These are phyloP conservation scores for Terfezia claveryi DNA, from an alignment of 495 filamentous ascomycete species.

Conservation along the genomic window DNA sequence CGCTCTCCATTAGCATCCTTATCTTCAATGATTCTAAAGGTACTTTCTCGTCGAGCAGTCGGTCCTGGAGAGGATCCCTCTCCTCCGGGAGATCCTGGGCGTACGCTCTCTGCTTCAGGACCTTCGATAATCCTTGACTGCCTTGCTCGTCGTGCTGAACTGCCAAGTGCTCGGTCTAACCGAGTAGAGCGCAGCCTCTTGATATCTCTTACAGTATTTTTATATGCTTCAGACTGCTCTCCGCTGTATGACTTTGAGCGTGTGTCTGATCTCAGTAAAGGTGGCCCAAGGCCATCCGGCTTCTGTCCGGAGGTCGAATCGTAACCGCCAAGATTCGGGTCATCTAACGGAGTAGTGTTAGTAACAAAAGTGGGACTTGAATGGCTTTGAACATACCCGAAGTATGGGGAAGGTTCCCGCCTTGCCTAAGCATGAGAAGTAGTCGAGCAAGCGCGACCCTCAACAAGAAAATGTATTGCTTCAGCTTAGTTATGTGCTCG, in stretches of 20 bases:
- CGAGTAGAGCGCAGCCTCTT: constrained; percentile 73
- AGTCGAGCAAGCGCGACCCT: constrained; percentile 79
- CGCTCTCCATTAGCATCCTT: constrained; percentile 45
- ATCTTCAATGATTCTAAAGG: constrained; percentile 67
- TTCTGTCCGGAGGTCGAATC: constrained; percentile 44
- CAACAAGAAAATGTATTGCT: constrained; percentile 84
- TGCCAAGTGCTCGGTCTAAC: constrained; percentile 80
- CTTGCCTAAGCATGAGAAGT: constrained; percentile 61
- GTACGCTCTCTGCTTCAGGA: constrained; percentile 51
- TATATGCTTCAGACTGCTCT: constrained; percentile 48
- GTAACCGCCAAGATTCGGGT: constrained; percentile 44
- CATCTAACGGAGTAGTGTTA: constrained; percentile 29
- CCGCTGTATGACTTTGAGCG: constrained; percentile 56
- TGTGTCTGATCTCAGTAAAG: constrained; percentile 37
- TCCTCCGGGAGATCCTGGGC: constrained; percentile 49
- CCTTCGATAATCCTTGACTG: constrained; percentile 86
- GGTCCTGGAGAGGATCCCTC: constrained; percentile 16
- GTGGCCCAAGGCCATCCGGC: constrained; percentile 25
- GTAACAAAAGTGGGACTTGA: not conserved
- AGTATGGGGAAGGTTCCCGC: constrained; percentile 53
- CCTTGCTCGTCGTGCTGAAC: constrained; percentile 69
- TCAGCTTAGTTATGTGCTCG: constrained; percentile 50
- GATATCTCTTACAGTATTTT: constrained; percentile 91
- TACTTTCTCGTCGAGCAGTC: constrained; percentile 16
- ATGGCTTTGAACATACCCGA: constrained; percentile 18